Base-by-base conservation (phyloP, 208 protist genomes). In the Tetramitus jugosus region DNA sequence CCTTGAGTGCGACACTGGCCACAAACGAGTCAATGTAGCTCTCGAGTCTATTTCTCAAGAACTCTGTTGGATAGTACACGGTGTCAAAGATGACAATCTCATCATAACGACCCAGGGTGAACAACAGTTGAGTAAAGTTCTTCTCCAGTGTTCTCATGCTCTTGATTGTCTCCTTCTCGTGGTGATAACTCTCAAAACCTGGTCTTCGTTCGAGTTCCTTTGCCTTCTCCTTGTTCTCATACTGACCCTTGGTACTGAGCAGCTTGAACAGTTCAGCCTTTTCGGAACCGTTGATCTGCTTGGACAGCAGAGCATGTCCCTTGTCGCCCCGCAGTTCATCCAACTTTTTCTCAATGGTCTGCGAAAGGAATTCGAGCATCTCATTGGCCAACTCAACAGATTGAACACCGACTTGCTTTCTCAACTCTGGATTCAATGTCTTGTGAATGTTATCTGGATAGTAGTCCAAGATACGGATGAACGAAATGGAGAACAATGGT, bases 71-170 rank as follows among this genome's bases (percentile, higher is more conserved):
- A 53, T 53, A 53, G 26, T 53, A 74, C 23, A 52, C 26, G n/a
- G 40, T 74, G 20, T 74, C 67, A 23, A 53, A 74, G 6, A 74
- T 43, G 1, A 37, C n/a, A 53, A 74, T 74, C 37, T 74, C 67
- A 26, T 74, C 42, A 37, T 37, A 53, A 33, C 42, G 29, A 39
- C 4, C 14, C 37, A 74, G 53, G 3, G n/a, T 43, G 42, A 29
- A 74, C 26, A 74, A 74, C 2, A 45, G 35, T 33, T 74, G 26
- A 23, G 39, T 74, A 2, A 74, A 4, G 37, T 74, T 74, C 7
- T 31, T 46, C 53, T 74, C 67, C 3, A 74, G n/a, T 26, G 33
- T 39, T 10, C 23, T 43, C 42, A 74, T 53, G 2, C 53, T 13
- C 20, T 74, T 37, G 7, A 74, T 53, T 13, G 26, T 39, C 46